Conservation (phyloP, 2,329 filamentous ascomycete species). For the Stemphylium vesicarium region DNA sequence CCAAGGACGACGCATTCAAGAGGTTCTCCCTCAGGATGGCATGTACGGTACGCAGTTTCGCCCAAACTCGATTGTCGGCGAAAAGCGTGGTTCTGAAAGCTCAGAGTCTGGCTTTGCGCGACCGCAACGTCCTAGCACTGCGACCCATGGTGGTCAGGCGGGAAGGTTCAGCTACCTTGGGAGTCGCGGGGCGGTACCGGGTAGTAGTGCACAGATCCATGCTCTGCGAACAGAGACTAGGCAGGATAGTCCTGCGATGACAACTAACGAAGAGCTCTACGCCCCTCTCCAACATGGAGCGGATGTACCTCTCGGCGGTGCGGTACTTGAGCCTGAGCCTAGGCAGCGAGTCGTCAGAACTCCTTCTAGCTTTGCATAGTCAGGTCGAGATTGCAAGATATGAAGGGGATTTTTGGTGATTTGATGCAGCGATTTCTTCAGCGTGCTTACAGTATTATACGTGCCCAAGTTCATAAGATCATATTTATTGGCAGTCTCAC, state of each 20-base stretch:
- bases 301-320: slow-evolving; percentile 21
- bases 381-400: background rate
- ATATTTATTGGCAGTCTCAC: background rate
- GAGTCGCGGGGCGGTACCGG: slow-evolving; percentile 12
- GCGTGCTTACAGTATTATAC: background rate
- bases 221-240: slow-evolving; percentile 11
- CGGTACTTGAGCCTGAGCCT: slow-evolving; percentile 15
- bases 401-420: background rate
- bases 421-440: background rate
- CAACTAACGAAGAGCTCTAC: slow-evolving; percentile 21
- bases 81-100: slow-evolving; percentile 16
- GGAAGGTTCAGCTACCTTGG: slow-evolving; percentile 24
- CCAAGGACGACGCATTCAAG: slow-evolving; percentile 9
- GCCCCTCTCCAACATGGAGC: slow-evolving; percentile 18
- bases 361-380: slow-evolving; percentile 17
- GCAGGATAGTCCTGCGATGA: slow-evolving; percentile 20
- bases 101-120: slow-evolving; percentile 5
- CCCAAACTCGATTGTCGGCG: background rate
- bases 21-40: slow-evolving; percentile 3
- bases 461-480: background rate
- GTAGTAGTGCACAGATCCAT: slow-evolving; percentile 6
- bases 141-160: slow-evolving; percentile 16
- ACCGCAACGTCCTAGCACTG: slow-evolving; percentile 14
- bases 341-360: slow-evolving; percentile 16
- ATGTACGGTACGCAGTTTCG: slow-evolving; percentile 22